Conservation (phyloP, 305 asterid species). For the Fraxinus angustifolia region DNA sequence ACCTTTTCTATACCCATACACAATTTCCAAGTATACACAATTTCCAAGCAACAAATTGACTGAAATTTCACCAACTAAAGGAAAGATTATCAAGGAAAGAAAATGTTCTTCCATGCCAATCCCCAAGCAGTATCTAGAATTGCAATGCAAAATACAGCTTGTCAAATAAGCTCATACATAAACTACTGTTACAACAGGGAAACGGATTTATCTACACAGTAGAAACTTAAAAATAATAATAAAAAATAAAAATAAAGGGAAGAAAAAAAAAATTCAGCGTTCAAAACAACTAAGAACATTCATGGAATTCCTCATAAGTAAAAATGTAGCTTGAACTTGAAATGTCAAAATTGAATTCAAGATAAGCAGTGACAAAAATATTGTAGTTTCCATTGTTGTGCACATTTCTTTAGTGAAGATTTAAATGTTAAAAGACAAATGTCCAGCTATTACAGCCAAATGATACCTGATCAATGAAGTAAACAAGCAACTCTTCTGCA, state of each 20-base stretch:
- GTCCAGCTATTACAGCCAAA: conserved; percentile 3
- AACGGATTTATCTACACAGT: background rate
- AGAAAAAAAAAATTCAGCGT: background rate
- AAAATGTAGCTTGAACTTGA: background rate
- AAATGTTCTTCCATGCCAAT: background rate
- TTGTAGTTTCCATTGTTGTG: background rate
- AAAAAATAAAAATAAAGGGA: background rate
- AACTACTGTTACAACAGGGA: background rate
- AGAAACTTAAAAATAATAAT: background rate
- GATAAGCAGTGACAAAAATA: background rate
- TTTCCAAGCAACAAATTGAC: background rate
- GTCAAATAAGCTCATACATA: background rate
- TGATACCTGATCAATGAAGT: conserved; percentile 88
- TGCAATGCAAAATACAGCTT: background rate
- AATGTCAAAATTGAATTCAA: background rate
- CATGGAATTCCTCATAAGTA: background rate
- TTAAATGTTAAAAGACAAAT: background rate
- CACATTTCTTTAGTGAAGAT: background rate
- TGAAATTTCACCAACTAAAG: background rate
- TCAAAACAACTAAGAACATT: background rate
- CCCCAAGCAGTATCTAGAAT: background rate
- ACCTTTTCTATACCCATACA: background rate
- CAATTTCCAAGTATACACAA: background rate
- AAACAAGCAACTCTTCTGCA: conserved; percentile 96
- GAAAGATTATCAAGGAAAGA: background rate